Base-by-base conservation (phyloP, 352 stramenopile genomes). In the Thalassiosira pacifica region DNA sequence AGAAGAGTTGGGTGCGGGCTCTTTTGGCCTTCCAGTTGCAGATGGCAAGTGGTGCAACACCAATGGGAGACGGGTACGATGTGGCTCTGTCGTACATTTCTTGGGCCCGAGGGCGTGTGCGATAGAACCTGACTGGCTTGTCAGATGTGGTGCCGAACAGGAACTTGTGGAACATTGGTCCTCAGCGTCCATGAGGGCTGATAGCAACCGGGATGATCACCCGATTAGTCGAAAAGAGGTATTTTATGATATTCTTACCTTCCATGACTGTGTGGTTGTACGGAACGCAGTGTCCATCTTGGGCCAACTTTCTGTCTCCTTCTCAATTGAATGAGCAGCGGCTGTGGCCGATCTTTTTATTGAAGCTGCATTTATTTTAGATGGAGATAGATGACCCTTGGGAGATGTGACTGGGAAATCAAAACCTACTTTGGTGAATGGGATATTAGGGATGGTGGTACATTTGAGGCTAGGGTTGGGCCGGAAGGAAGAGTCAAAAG, bases 361-460 rank as follows among this genome's bases (percentile, higher is more conserved):
- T 37, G 10, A 22, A 71, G 57, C 68, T 55, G 57, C 71, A 79
- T 22, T 57, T 53, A 31, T 42, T 29, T n/a, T 11, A 60, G 61
- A 75, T 13, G 40, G 61, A 65, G 73, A 37, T 37, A 65, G 6
- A 59, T 81, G 19, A 5, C 31, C 40, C 10, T 59, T 55, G 19
- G 73, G 73, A 34, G 61, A 59, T n/a, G 52, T 67, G 4, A 82
- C 53, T 0, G 61, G 65, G n/a, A 67, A 29, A 40, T 82, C 74
- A 45, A 64, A 24, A 19, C 74, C 74, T 65, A 32, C 16, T 29
- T 24, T 10, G 40, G 40, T 53, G 63, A 63, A 82, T 2, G 1
- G 57, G 45, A 4, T 40, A 1, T 55, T 34, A 29, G 70, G 32
- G 1, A 70, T 18, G 57, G 57, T 16, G 19, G n/a, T 27, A 10